Base-by-base conservation (phyloP, 306 rosid genomes). In the Cucumis melo region DNA sequence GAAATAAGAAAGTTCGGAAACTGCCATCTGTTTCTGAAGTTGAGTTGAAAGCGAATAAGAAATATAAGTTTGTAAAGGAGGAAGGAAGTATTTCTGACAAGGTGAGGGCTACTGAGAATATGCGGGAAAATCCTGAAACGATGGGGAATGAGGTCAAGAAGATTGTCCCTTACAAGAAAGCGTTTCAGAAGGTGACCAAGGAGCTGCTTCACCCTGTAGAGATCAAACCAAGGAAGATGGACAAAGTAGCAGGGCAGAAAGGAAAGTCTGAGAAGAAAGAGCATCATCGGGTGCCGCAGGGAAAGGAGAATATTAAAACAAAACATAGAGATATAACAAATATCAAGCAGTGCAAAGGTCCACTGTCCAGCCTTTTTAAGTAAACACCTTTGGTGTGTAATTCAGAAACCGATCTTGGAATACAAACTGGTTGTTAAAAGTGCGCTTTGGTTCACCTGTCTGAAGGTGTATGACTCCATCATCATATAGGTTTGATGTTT, bases 301-400 rank as follows among this genome's bases (percentile, higher is more conserved):
- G 80, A 70, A 34, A 70, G 72, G 79, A 63, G 73, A 81, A 81
- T 72, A 65, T 20, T 57, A n/a, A 53, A 42, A 72, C 59, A 17
- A 60, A 46, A 53, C 63, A 61, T 42, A 75, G 44, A 23, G 36
- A 23, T 55, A 68, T 29, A 38, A 1, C 57, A 67, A 54, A 38
- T 42, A 72, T 65, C 60, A 10, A 56, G 57, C 68, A n/a, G 76
- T 17, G 0, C 56, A 77, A 29, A 77, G 66, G 70, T 74, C 57
- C 68, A 29, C 84, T 87, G n/a, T 92, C 89, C 51, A 78, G 87
- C 80, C 83, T 89, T 80, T 89, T 89, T 77, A 82, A 78, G 82
- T 61, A 81, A 88, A 36, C 21, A 21, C 27, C 44, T 61, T 36
- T 27, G 17, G 24, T 65, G 36, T 77, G 36, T 27, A 29, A 65